A percentile compares a stretch with the other conserved stretches of the same genome.
phyloP scores from a whole-genome alignment of 257 asterid genomes.

The Agastache rugosa region DNA sequence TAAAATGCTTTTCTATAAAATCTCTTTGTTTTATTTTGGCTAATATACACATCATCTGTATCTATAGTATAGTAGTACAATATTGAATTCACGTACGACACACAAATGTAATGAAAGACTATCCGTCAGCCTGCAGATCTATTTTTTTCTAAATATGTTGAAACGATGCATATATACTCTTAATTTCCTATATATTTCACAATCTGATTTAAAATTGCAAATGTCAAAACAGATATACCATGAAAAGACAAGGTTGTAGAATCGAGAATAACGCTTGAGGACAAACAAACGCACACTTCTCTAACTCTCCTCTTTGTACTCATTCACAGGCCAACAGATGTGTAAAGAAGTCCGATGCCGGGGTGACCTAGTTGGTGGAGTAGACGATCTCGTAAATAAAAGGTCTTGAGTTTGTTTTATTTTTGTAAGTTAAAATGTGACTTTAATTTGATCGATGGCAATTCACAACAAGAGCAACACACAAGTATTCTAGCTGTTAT shows the following conservation, averaged over 20 bases:
- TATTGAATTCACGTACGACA: background rate
- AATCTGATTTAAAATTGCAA: background rate
- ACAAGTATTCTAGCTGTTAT: background rate
- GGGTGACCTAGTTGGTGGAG: background rate
- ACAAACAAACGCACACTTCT: conserved; percentile 1
- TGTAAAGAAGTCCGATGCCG: background rate
- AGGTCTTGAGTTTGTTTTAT: background rate
- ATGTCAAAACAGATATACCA: background rate
- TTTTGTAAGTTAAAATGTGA: background rate
- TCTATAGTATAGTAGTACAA: background rate
- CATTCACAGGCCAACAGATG: background rate
- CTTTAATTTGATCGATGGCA: background rate
- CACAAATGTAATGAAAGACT: background rate
- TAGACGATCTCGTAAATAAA: background rate
- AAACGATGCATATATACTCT: background rate
- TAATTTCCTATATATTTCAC: conserved; percentile 12
- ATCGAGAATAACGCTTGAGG: conserved; percentile 11
- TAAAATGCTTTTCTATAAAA: background rate
- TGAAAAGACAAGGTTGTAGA: conserved; percentile 17
- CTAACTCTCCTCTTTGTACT: background rate
- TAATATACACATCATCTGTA: background rate
- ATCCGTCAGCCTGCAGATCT: conserved; percentile 12
- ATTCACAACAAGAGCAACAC: background rate
- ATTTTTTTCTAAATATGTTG: background rate
- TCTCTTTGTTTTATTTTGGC: background rate